These are phyloP conservation scores for Haplosporangium sp. DNA, from an alignment of 371 early-diverging fungal genomes.

Conservation along the genomic window DNA sequence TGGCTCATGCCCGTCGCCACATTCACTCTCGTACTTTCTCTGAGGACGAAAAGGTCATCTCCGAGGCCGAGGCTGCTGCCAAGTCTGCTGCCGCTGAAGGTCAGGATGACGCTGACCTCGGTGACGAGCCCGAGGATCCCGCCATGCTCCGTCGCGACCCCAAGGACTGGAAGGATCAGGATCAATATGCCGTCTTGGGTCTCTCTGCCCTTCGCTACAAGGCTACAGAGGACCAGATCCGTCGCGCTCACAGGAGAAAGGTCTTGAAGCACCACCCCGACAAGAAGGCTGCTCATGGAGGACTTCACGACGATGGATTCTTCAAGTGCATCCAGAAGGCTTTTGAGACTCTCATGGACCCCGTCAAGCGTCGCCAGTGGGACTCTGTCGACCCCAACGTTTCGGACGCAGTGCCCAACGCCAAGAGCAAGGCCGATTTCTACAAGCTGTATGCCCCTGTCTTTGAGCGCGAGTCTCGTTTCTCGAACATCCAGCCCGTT, in stretches of 20 bases:
- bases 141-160: conserved; percentile 77
- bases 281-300: conserved; percentile 83
- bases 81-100: conserved; percentile 58
- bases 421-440: conserved; percentile 89
- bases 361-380: conserved; percentile 92
- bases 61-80: conserved; percentile 56
- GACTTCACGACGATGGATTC: conserved; percentile 91
- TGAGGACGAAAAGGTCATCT: conserved; percentile 66
- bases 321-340: conserved; percentile 99
- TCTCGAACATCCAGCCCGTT: conserved; percentile 91
- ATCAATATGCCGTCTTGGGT: conserved; percentile 90
- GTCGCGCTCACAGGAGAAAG: conserved; percentile 86
- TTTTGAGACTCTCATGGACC: conserved; percentile 93
- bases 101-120: conserved; percentile 69
- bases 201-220: conserved; percentile 82
- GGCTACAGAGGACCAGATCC: conserved; percentile 88
- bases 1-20: conserved; percentile 76
- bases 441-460: conserved; percentile 88
- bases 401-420: conserved; percentile 70
- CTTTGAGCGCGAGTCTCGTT: conserved; percentile 92
- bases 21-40: conserved; percentile 77
- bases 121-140: conserved; percentile 77
- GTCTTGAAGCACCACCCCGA: conserved; percentile 91
- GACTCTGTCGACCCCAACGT: conserved; percentile 93
- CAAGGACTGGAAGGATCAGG: conserved; percentile 90